Conservation (phyloP, 2,329 filamentous ascomycete species). For the Curvularia verruculosa region DNA sequence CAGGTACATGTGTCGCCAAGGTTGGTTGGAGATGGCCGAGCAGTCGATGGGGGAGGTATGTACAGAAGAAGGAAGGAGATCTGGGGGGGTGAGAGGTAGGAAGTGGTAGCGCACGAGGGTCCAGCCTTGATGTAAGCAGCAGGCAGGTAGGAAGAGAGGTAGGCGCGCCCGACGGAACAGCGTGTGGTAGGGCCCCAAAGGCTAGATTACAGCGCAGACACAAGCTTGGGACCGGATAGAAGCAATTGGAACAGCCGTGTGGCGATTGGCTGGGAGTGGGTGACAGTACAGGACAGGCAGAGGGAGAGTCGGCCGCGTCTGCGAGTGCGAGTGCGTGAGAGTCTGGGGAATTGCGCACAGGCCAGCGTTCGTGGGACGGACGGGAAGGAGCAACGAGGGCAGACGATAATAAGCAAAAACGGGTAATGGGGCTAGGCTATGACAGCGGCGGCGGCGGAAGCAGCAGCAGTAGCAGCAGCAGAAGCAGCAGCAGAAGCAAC, state of each 20-base stretch:
- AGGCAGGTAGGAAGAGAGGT: slow-evolving; percentile 24
- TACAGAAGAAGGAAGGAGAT: slow-evolving; percentile 17
- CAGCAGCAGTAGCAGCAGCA: slow-evolving; percentile 1
- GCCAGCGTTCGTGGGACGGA: slow-evolving; percentile 23
- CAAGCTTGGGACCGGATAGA: slow-evolving; percentile 31
- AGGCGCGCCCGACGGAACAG: slow-evolving; percentile 28
- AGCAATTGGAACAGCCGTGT: slow-evolving; percentile 34
- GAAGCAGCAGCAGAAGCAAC: slow-evolving; percentile 7
- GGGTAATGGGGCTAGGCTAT: no score
- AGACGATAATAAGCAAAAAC: neutral
- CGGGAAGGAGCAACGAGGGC: slow-evolving; percentile 3
- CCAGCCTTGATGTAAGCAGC: slow-evolving; percentile 26
- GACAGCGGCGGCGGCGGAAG: slow-evolving; percentile 1
- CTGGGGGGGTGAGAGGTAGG: slow-evolving; percentile 12
- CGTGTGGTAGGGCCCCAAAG: slow-evolving; percentile 24
- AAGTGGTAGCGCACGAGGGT: slow-evolving; percentile 15
- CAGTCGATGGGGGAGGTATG: slow-evolving; percentile 13
- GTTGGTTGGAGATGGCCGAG: slow-evolving; percentile 9
- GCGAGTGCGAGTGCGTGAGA: neutral
- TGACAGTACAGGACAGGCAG: neutral
- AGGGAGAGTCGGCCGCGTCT: neutral
- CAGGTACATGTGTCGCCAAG: slow-evolving; percentile 18
- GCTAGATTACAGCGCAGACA: slow-evolving; percentile 37
- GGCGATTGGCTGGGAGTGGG: slow-evolving; percentile 34
- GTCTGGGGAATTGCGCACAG: slow-evolving; percentile 23